Percentiles rank a stretch among this genome's conserved stretches.
These are phyloP conservation scores for Kodamaea arcana DNA, from an alignment of 1,139 yeast genomes.

Conservation along the genomic window DNA sequence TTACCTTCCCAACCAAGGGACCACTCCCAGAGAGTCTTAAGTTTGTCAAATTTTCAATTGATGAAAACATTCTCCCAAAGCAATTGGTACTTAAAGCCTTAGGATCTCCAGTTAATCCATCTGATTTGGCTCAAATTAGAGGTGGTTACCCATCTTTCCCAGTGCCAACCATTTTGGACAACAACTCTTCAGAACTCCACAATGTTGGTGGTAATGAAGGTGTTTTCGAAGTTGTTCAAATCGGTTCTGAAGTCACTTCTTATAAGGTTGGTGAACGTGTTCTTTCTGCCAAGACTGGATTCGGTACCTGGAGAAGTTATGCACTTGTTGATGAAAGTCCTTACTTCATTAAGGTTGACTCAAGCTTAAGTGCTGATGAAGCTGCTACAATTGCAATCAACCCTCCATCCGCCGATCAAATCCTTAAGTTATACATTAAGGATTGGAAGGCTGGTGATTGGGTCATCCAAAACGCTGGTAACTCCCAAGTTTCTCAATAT, in stretches of 20 bases:
- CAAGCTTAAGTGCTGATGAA: conserved; percentile 19
- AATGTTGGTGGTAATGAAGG: conserved; percentile 40
- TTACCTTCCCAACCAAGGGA: conserved; percentile 20
- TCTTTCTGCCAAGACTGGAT: conserved; percentile 25
- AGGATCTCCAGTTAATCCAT: conserved; percentile 30
- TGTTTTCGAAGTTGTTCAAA: conserved; percentile 22
- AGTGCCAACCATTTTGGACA: conserved; percentile 28
- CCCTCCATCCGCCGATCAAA: conserved; percentile 33
- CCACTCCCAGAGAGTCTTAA: conserved; percentile 15
- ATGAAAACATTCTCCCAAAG: conserved; percentile 11
- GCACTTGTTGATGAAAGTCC: conserved; percentile 15
- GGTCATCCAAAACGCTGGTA: conserved; percentile 35
- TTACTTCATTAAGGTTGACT: conserved; percentile 15
- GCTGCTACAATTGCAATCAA: conserved; percentile 35
- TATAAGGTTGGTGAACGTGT: conserved; percentile 30
- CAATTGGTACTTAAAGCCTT: conserved; percentile 16
- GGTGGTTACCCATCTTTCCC: conserved; percentile 43
- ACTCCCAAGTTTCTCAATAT: conserved; percentile 30
- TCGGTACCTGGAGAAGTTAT: conserved; percentile 36
- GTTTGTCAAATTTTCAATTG: conserved; percentile 9
- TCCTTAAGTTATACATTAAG: conserved; percentile 22
- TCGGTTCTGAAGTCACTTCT: conserved; percentile 19
- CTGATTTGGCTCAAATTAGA: conserved; percentile 39
- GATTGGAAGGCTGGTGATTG: conserved; percentile 32
- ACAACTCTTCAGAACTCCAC: conserved; percentile 26